A percentile compares a stretch with the other conserved stretches of the same genome.
Conservation (phyloP, 1,284 basidiomycete genomes). For the Tilletia walkeri region DNA sequence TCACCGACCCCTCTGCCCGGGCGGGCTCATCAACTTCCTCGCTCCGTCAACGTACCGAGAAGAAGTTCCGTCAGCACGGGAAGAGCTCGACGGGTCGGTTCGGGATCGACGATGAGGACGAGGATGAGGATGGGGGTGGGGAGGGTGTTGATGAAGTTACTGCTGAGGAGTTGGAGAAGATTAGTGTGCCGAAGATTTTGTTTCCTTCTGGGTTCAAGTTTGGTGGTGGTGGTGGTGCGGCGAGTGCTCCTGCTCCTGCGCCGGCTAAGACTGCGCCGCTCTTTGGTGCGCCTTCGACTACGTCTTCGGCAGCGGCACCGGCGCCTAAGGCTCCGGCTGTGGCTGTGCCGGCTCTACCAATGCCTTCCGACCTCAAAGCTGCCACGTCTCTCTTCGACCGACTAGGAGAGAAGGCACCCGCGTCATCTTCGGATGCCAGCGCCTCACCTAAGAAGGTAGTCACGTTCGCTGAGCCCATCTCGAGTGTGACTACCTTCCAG, state of each 20-base stretch:
- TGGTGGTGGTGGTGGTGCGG: constrained; percentile 19
- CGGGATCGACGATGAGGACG: constrained; percentile 38
- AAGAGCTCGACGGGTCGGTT: constrained; percentile 37
- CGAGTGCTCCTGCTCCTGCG: neutral
- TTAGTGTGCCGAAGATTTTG: constrained; percentile 47
- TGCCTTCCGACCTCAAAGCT: neutral
- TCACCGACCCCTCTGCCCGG: constrained; percentile 25
- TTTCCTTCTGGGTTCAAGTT: constrained; percentile 50
- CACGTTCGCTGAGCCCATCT: neutral
- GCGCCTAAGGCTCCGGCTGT: neutral
- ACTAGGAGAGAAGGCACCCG: neutral
- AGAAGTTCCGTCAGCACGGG: constrained; percentile 43
- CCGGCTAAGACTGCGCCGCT: neutral
- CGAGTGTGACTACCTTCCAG: constrained; percentile 8
- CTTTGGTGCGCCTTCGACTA: neutral
- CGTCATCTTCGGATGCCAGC: neutral
- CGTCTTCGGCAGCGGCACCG: neutral
- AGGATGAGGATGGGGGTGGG: constrained; percentile 34
- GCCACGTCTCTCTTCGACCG: constrained; percentile 8
- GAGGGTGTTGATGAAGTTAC: constrained; percentile 43
- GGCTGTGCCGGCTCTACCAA: neutral
- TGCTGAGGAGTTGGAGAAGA: constrained; percentile 48
- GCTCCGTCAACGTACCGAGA: constrained; percentile 46
- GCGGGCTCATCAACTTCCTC: constrained; percentile 26
- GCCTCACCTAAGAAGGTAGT: constrained; percentile 1